These are phyloP conservation scores for Artemisia argyi DNA, from an alignment of 129 eudicot genomes.

Conservation along the genomic window DNA sequence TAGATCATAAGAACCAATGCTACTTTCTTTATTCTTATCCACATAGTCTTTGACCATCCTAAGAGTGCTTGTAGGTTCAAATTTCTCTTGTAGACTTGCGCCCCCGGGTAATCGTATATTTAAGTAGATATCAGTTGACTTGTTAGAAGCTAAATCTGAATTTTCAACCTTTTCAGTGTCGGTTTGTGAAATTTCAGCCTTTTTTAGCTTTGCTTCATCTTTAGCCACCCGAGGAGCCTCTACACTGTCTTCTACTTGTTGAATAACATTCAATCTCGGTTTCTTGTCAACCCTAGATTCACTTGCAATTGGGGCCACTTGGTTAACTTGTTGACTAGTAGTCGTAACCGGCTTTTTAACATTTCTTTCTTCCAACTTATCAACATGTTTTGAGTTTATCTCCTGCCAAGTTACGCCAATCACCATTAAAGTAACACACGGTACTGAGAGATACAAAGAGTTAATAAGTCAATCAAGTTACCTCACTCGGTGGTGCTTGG, in stretches of 20 bases:
- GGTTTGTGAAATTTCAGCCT: constrained; percentile 26
- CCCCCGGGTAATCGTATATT: constrained; percentile 74
- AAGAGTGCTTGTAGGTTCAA: constrained; percentile 52
- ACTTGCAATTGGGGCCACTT: constrained; percentile 23
- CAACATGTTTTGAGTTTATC: constrained; percentile 22
- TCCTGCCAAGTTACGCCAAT: constrained; percentile 39
- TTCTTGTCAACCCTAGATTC: constrained; percentile 22
- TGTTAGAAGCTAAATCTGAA: constrained; percentile 34
- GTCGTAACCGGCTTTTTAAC: constrained; percentile 26
- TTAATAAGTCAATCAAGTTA: constrained; percentile 20
- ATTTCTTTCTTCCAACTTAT: constrained; percentile 28
- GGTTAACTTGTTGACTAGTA: constrained; percentile 24
- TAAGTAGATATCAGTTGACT: constrained; percentile 58
- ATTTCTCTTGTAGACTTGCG: constrained; percentile 64
- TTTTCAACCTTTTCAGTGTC: constrained; percentile 27
- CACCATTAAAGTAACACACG: constrained; percentile 4
- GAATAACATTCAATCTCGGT: constrained; percentile 17
- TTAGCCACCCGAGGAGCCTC: no score
- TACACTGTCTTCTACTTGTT: neutral
- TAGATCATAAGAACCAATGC: constrained; percentile 59
- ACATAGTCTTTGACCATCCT: constrained; percentile 65
- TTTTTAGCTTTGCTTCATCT: constrained; percentile 25
- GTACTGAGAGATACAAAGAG: constrained; percentile 5
- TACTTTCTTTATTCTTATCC: constrained; percentile 53
- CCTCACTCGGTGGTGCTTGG: constrained; percentile 32